These are phyloP conservation scores for Epichloe typhina DNA, from an alignment of 2,329 filamentous ascomycete genomes.

Conservation along the genomic window DNA sequence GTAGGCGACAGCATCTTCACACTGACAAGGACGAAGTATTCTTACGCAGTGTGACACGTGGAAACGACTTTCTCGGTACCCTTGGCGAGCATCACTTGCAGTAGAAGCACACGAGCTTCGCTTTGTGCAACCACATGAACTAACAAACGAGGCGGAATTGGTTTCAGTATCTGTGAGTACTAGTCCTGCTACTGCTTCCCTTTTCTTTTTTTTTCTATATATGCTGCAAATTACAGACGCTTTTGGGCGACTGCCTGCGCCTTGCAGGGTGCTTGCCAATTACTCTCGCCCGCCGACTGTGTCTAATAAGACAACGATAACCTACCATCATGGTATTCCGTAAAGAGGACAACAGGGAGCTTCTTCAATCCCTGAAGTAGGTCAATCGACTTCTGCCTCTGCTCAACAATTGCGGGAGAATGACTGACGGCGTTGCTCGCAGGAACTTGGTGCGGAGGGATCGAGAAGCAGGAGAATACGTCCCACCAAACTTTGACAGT, in stretches of 20 bases:
- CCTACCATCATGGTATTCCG: constrained; percentile 1
- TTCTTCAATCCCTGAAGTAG: constrained; percentile 5
- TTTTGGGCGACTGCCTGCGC: background rate
- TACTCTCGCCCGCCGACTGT: background rate
- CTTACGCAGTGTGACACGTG: constrained; percentile 1
- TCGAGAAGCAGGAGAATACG: constrained; percentile 2
- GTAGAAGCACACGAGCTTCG: background rate
- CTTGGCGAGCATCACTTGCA: constrained; percentile 1
- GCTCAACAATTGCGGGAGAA: background rate
- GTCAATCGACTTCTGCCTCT: background rate
- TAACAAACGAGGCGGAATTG: background rate
- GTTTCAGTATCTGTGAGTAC: background rate
- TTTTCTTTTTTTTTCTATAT: background rate
- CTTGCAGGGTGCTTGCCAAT: background rate
- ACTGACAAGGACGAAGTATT: background rate
- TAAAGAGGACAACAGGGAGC: constrained; percentile 2
- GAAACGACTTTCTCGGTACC: background rate
- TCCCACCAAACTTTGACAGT: constrained; percentile 3
- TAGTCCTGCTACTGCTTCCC: background rate
- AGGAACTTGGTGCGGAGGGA: constrained; percentile 3
- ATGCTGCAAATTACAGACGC: background rate
- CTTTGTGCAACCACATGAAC: background rate
- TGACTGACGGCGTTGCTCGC: background rate
- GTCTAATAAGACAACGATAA: background rate
- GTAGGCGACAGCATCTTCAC: background rate